phyloP scores from a whole-genome alignment of 2,329 filamentous ascomycete genomes.

The Exophiala oligosperma region DNA sequence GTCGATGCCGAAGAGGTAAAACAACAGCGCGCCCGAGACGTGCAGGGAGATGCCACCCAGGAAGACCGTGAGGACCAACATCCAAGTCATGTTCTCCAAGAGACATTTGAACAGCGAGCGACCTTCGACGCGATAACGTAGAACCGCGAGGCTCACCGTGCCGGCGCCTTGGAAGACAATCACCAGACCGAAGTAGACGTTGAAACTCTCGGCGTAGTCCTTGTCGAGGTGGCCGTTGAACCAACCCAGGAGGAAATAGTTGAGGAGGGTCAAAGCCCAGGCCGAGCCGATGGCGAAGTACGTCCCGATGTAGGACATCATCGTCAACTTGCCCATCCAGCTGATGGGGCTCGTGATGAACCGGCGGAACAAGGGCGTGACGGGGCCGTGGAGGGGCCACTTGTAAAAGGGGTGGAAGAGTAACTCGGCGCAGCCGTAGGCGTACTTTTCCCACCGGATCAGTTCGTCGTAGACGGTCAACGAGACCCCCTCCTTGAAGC shows the following conservation, averaged over 20 bases:
- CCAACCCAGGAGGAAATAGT: slow-evolving; percentile 72
- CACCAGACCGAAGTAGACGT: slow-evolving; percentile 44
- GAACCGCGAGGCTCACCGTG: slow-evolving; percentile 61
- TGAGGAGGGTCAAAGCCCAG: slow-evolving; percentile 63
- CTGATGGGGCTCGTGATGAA: slow-evolving; percentile 68
- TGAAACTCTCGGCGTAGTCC: slow-evolving; percentile 65
- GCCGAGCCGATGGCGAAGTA: slow-evolving; percentile 68
- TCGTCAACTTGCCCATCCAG: slow-evolving; percentile 64
- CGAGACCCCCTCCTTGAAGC: slow-evolving; percentile 77
- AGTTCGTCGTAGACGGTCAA: slow-evolving; percentile 81
- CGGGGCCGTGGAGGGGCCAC: slow-evolving; percentile 71
- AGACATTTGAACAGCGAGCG: slow-evolving; percentile 51
- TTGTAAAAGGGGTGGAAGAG: slow-evolving; percentile 74
- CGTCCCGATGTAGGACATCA: slow-evolving; percentile 63
- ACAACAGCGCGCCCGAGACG: slow-evolving; percentile 73
- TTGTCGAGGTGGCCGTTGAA: slow-evolving; percentile 65
- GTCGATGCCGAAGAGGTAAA: slow-evolving; percentile 81
- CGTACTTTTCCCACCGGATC: slow-evolving; percentile 82
- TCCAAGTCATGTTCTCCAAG: slow-evolving; percentile 63
- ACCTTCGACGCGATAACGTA: slow-evolving; percentile 62
- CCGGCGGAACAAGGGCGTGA: slow-evolving; percentile 73
- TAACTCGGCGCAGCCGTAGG: slow-evolving; percentile 78
- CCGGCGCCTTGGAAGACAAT: slow-evolving; percentile 64
- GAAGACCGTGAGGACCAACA: slow-evolving; percentile 69
- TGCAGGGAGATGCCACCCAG: slow-evolving; percentile 70